Evolutionary conservation across 768 basidiomycete genomes (phyloP).

Genomic region (Agrocybe praecox): DNA sequence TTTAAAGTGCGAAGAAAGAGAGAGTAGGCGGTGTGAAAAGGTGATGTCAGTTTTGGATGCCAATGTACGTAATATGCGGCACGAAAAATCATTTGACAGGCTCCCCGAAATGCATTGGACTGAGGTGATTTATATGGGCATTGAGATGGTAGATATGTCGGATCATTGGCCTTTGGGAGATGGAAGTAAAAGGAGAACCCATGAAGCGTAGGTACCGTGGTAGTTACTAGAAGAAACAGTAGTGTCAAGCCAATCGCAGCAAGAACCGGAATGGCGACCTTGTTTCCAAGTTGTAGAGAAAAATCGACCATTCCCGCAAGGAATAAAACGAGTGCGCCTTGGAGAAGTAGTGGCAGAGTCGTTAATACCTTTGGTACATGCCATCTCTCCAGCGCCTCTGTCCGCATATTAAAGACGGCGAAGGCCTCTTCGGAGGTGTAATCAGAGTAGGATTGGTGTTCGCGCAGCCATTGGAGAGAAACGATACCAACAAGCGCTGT

Average conservation of each 20-base stretch:
- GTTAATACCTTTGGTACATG: neutral
- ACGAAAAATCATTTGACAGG: neutral
- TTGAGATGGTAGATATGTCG: neutral
- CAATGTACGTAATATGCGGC: too few relatives aligned
- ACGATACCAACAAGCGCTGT: neutral
- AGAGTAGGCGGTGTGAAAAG: too few relatives aligned
- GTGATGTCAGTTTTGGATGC: too few relatives aligned
- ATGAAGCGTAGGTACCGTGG: neutral
- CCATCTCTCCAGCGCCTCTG: neutral
- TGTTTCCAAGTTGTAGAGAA: neutral
- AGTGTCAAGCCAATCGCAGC: neutral
- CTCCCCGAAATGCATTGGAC: neutral
- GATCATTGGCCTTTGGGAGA: neutral
- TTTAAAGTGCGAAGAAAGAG: too few relatives aligned
- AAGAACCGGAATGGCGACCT: neutral
- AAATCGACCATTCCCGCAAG: neutral
- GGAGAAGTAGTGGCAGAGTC: neutral
- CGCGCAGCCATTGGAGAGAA: conserved; percentile 1
- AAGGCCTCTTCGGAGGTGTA: neutral
- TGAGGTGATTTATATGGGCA: neutral
- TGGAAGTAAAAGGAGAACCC: neutral
- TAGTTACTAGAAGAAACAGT: neutral
- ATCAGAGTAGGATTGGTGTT: neutral
- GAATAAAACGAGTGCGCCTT: neutral
- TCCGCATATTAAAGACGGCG: neutral